Evolutionary conservation across 371 early-diverging fungal genomes (phyloP), one percentile per base, ranked within the genome.

Genomic region (Sporodiniella umbellata): DNA sequence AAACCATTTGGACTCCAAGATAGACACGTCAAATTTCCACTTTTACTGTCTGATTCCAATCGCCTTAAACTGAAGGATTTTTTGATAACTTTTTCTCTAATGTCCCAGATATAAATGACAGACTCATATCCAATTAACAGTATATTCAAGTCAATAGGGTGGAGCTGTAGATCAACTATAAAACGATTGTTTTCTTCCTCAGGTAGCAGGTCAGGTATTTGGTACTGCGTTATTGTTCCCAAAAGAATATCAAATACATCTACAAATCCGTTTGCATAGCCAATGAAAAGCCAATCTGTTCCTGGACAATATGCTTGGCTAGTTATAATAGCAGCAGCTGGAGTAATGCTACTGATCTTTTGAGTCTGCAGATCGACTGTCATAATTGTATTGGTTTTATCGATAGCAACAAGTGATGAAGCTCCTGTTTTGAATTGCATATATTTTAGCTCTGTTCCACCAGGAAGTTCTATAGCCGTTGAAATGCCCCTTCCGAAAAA

Each of bases 221-320:
- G 71, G 42, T 77, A 78, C 8, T 72, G 60, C 6, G 66, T 45
- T 8, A 75, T 49, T 28, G 40, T 60, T 19, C 81, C 81, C 14
- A 62, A 53, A 21, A 66, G 66, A 15, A 78, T 67, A 58, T 83
- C 80, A 60, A 79, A 79, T 1, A 79, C 73, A 45, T 79, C 79
- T 5, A 80, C 54, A 40, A 60, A 67, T 7, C 83, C 83, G 48
- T 79, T 80, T 6, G 68, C 68, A 31, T 78, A 68, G 0, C 83
- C 83, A 46, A 80, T 64, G 52, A 76, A 77, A 7, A 83, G 50
- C 80, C 81, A 83, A 30, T 83, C 80, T 35, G 80, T 70, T 19
- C 81, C 83, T 3, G 62, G 22, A 37, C 75, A 73, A 18, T 77
- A 68, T 26, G 73, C 68, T 21, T 72, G 57, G 11, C 79, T 70